These are phyloP conservation scores for Coemansia sp. DNA, from an alignment of 192 early-diverging fungal species.

Conservation along the genomic window DNA sequence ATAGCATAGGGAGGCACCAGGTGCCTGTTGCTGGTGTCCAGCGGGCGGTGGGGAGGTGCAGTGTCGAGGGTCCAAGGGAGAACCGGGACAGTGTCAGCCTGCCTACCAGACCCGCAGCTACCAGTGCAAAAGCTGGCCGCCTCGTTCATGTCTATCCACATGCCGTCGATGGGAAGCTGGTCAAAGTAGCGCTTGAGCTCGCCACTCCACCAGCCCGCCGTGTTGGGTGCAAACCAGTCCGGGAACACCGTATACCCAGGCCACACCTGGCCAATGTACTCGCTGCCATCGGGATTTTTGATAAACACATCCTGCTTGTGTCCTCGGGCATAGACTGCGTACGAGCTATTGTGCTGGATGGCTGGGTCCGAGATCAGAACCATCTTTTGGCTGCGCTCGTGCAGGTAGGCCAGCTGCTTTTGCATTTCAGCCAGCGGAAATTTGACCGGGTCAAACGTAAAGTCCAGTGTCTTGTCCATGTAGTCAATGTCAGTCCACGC, in stretches of 20 bases:
- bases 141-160: conserved; percentile 78
- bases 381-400: conserved; percentile 53
- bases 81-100: conserved; percentile 7
- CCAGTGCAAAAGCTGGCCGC: conserved; percentile 64
- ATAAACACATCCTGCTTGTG: conserved; percentile 56
- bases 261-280: conserved; percentile 60
- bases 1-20: conserved; percentile 55
- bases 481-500: conserved; percentile 73
- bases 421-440: conserved; percentile 57
- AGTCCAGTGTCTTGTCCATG: conserved; percentile 62
- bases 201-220: conserved; percentile 49
- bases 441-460: conserved; percentile 56
- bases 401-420: conserved; percentile 48
- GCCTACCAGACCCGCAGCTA: conserved; percentile 43
- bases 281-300: conserved; percentile 55
- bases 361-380: conserved; percentile 68
- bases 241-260: conserved; percentile 66
- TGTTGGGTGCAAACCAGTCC: conserved; percentile 60
- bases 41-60: conserved; percentile 15
- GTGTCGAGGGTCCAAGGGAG: conserved; percentile 15
- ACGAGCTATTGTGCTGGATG: conserved; percentile 52
- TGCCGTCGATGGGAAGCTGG: conserved; percentile 50
- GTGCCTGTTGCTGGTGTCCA: conserved; percentile 34
- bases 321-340: conserved; percentile 55
- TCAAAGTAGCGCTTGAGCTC: conserved; percentile 45